Conservation (phyloP, 805 yeast genomes). For the Blastobotrys peoriensis region DNA sequence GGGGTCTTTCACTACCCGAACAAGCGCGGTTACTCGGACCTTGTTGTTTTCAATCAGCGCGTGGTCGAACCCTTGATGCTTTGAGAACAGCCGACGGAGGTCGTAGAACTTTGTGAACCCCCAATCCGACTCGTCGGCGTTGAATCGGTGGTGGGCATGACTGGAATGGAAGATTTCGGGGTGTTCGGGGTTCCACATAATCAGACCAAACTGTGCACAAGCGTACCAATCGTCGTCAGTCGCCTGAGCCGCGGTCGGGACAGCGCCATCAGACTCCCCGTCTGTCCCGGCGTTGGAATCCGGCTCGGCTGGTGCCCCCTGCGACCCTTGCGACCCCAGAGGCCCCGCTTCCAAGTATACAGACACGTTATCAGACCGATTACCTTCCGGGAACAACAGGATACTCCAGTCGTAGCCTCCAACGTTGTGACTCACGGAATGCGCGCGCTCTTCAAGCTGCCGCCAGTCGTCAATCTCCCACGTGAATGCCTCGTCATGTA, state of each 20-base stretch:
- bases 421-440: constrained; percentile 27
- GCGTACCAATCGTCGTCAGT: constrained; percentile 56
- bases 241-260: constrained; percentile 1
- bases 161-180: constrained; percentile 55
- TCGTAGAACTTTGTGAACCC: constrained; percentile 82
- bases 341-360: constrained; percentile 72
- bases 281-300: neutral
- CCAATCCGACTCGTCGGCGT: constrained; percentile 81
- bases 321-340: neutral
- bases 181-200: constrained; percentile 73
- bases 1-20: constrained; percentile 74
- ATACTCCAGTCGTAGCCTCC: constrained; percentile 40
- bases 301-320: neutral
- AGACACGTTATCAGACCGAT: constrained; percentile 54
- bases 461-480: constrained; percentile 36
- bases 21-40: constrained; percentile 68
- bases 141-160: constrained; percentile 74
- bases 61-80: constrained; percentile 20
- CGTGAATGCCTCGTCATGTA: constrained; percentile 20
- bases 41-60: constrained; percentile 46
- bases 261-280: neutral
- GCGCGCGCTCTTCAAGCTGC: constrained; percentile 25
- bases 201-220: constrained; percentile 88
- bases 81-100: constrained; percentile 37
- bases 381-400: constrained; percentile 73